Evolutionary conservation across 306 rosid genomes (phyloP).

Genomic region (Pterocarpus santalinus): DNA sequence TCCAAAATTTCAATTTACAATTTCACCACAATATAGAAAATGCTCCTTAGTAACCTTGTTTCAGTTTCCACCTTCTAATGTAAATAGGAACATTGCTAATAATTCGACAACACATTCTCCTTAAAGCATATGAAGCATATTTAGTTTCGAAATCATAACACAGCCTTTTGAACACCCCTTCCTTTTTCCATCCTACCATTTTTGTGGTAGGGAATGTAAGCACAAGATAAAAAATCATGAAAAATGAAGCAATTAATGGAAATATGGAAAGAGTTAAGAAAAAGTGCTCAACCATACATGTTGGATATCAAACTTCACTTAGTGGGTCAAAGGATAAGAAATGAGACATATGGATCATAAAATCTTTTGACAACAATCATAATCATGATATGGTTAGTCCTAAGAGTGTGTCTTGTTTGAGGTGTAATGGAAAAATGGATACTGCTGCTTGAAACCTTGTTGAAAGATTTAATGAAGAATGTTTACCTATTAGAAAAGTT

Average conservation of each 20-base stretch:
- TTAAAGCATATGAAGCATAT: too few relatives aligned
- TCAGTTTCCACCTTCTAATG: too few relatives aligned
- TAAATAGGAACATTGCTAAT: too few relatives aligned
- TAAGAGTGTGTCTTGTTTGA: background rate
- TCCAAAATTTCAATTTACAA: too few relatives aligned
- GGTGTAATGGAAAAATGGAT: background rate
- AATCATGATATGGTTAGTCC: background rate
- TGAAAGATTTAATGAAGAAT: background rate
- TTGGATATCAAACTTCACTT: background rate
- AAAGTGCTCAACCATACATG: background rate
- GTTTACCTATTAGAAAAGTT: background rate
- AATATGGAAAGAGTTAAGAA: background rate
- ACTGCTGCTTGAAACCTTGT: background rate
- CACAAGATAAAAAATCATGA: background rate
- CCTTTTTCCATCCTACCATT: too few relatives aligned
- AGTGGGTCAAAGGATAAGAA: background rate
- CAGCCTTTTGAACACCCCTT: too few relatives aligned
- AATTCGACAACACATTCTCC: too few relatives aligned
- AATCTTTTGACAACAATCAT: background rate
- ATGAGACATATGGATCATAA: background rate
- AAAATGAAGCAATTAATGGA: background rate
- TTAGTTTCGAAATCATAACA: too few relatives aligned
- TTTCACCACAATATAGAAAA: too few relatives aligned
- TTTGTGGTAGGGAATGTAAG: background rate
- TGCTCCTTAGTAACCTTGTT: too few relatives aligned